phyloP scores from a whole-genome alignment of 2,329 filamentous ascomycete genomes.

The Daldinia sp. region DNA sequence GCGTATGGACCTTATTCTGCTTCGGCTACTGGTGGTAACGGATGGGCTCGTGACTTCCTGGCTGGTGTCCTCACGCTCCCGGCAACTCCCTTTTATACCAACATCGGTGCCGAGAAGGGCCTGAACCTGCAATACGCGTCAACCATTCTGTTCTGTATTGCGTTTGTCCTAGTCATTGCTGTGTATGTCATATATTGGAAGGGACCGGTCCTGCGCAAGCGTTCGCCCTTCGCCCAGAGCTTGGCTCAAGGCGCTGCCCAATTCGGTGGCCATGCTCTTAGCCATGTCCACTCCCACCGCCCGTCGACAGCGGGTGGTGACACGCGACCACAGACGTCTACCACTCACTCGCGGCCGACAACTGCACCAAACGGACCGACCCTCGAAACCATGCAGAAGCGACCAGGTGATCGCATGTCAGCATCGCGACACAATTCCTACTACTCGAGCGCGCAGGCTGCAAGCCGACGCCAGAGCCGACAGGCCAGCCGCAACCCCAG shows the following conservation, averaged over 20 bases:
- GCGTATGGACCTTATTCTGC: conserved; percentile 76
- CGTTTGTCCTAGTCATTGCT: conserved; percentile 63
- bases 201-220: conserved; percentile 63
- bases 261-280: conserved; percentile 38
- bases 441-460: conserved; percentile 45
- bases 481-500: conserved; percentile 41
- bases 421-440: conserved; percentile 47
- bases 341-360: conserved; percentile 21
- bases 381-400: conserved; percentile 31
- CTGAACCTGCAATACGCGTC: conserved; percentile 66
- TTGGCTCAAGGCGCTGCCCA: conserved; percentile 59
- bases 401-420: conserved; percentile 40
- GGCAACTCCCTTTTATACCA: conserved; percentile 67
- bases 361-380: conserved; percentile 31
- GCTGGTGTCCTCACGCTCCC: conserved; percentile 74
- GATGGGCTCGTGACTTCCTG: conserved; percentile 73
- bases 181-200: conserved; percentile 70
- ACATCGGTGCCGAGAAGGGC: conserved; percentile 58
- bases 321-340: conserved; percentile 19
- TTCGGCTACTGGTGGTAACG: conserved; percentile 75
- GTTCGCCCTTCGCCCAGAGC: conserved; percentile 69
- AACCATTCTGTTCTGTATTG: conserved; percentile 65
- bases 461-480: conserved; percentile 45
- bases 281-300: conserved; percentile 34
- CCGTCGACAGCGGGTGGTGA: conserved; percentile 32